Evolutionary conservation across 2,329 filamentous ascomycete species (phyloP).

Genomic region (Pseudocercospora vitis): DNA sequence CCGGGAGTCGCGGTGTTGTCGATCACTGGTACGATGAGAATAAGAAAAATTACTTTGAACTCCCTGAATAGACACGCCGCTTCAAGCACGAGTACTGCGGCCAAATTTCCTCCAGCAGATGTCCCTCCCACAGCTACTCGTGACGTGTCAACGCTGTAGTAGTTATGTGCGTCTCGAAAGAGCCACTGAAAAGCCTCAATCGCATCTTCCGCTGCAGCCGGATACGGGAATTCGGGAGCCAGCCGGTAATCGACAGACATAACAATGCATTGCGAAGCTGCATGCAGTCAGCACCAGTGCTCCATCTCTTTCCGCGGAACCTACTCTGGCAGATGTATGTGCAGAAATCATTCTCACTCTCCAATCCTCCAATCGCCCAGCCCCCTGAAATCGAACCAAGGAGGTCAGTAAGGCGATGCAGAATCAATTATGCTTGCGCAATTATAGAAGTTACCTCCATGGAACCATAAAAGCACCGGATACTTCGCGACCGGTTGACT

Average conservation of each 20-base stretch:
- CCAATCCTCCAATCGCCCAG: slow-evolving; percentile 22
- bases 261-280: slow-evolving; percentile 22
- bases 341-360: slow-evolving; percentile 28
- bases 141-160: slow-evolving; percentile 19
- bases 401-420: no score
- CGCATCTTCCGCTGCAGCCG: slow-evolving; percentile 45
- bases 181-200: slow-evolving; percentile 49
- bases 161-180: slow-evolving; percentile 18
- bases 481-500: slow-evolving; percentile 12
- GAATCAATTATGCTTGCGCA: no score
- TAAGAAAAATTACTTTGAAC: slow-evolving; percentile 22
- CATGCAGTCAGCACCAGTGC: not conserved
- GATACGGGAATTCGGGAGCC: slow-evolving; percentile 49
- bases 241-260: slow-evolving; percentile 40
- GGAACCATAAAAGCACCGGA: no score
- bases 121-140: slow-evolving; percentile 24
- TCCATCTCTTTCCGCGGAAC: not conserved
- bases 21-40: slow-evolving; percentile 25
- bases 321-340: slow-evolving; percentile 25
- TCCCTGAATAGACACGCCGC: slow-evolving; percentile 24
- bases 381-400: slow-evolving; percentile 15
- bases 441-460: no score
- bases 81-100: slow-evolving; percentile 24
- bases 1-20: slow-evolving; percentile 24
- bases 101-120: slow-evolving; percentile 23